Percentiles rank a stretch among this genome's conserved stretches.
Conservation (phyloP, 192 early-diverging fungal species). For the Endogone sp. region DNA sequence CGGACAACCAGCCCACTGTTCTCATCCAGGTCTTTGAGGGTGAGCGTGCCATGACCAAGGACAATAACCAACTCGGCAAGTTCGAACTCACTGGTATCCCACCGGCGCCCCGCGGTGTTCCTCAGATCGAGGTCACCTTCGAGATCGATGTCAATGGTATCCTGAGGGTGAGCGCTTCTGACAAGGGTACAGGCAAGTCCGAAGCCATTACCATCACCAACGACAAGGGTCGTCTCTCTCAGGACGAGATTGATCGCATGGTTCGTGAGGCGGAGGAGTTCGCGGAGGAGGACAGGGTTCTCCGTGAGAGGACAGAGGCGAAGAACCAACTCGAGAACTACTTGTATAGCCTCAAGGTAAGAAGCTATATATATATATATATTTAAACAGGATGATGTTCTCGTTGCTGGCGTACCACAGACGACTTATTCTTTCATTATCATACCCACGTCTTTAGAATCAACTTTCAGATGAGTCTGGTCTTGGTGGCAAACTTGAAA, state of each 20-base stretch:
- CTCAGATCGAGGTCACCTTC: conserved; percentile 97
- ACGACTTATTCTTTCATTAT: too few relatives aligned
- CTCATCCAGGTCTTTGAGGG: conserved; percentile 97
- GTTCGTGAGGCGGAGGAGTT: conserved; percentile 93
- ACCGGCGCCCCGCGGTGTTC: conserved; percentile 91
- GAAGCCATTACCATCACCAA: conserved; percentile 97
- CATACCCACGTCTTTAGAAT: too few relatives aligned
- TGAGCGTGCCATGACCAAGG: conserved; percentile 97
- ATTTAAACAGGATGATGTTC: conserved; percentile 80
- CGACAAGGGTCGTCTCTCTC: conserved; percentile 92
- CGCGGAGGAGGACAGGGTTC: conserved; percentile 81
- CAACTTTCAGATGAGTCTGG: conserved; percentile 82
- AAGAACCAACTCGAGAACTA: conserved; percentile 93
- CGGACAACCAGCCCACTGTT: conserved; percentile 96
- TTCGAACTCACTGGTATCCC: conserved; percentile 96
- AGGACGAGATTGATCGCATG: conserved; percentile 98
- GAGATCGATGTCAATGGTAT: conserved; percentile 95
- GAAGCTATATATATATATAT: too few relatives aligned
- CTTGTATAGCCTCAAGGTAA: conserved; percentile 53
- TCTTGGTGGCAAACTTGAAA: conserved; percentile 79
- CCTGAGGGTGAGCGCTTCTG: conserved; percentile 86
- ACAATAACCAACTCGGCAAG: conserved; percentile 97
- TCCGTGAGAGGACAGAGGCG: conserved; percentile 79
- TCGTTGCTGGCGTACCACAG: too few relatives aligned
- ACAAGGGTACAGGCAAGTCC: conserved; percentile 96